A percentile compares a stretch with the other conserved stretches of the same genome.
Evolutionary conservation across 371 early-diverging fungal species (phyloP).

Genomic region (Gilbertella persicaria): DNA sequence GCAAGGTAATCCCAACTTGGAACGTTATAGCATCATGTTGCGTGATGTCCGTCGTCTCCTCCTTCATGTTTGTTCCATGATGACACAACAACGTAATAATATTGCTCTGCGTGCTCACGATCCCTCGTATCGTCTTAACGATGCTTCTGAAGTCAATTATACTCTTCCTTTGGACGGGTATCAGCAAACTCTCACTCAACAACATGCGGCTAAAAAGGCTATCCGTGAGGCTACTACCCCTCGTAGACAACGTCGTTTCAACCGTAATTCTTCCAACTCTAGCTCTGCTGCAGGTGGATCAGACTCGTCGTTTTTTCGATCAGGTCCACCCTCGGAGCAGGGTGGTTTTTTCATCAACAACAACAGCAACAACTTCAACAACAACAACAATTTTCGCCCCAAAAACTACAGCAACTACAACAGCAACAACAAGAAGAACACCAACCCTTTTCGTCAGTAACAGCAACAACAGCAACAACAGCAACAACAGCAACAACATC

Average conservation of each 20-base stretch:
- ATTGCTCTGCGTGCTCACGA: constrained; percentile 13
- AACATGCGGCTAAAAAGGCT: not conserved
- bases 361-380: constrained; percentile 5
- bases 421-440: too few species aligned
- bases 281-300: not conserved
- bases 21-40: constrained; percentile 6
- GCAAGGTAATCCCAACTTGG: not conserved
- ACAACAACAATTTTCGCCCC: too few species aligned
- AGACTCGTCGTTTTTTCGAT: not conserved
- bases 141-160: not conserved
- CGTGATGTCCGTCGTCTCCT: constrained; percentile 10
- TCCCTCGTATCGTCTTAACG: constrained; percentile 3
- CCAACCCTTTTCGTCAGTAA: too few species aligned
- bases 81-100: constrained; percentile 11
- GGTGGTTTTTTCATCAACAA: constrained; percentile 1
- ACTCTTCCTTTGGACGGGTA: constrained; percentile 1
- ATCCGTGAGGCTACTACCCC: not conserved
- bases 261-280: not conserved
- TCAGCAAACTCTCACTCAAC: not conserved
- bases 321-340: constrained; percentile 8
- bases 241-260: not conserved
- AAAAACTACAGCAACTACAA: too few species aligned
- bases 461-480: too few species aligned
- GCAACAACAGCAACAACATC: too few species aligned
- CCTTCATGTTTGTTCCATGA: constrained; percentile 2